These are phyloP conservation scores for Suhomyces taliae DNA, from an alignment of 1,139 yeast species.

Conservation along the genomic window DNA sequence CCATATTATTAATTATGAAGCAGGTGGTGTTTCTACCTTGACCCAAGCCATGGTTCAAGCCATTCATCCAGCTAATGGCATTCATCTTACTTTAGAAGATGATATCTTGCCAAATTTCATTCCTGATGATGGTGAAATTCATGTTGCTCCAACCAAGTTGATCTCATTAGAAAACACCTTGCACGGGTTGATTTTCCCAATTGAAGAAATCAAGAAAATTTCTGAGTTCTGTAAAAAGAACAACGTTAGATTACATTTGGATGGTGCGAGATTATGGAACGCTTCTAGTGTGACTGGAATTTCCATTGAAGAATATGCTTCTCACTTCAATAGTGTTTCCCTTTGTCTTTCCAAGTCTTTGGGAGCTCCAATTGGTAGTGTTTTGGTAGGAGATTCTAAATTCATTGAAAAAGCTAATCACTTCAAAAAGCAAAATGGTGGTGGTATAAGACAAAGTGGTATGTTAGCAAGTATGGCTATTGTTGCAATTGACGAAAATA, in stretches of 20 bases:
- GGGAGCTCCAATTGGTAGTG: slow-evolving; percentile 94
- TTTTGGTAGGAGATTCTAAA: slow-evolving; percentile 66
- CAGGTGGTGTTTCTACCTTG: slow-evolving; percentile 86
- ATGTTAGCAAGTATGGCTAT: slow-evolving; percentile 79
- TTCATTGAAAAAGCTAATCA: slow-evolving; percentile 77
- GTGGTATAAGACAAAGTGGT: slow-evolving; percentile 92
- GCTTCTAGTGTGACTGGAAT: slow-evolving; percentile 78
- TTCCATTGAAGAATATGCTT: slow-evolving; percentile 69
- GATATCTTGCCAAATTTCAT: slow-evolving; percentile 57
- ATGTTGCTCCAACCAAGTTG: slow-evolving; percentile 84
- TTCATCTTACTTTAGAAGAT: slow-evolving; percentile 78
- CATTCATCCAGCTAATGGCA: slow-evolving; percentile 71
- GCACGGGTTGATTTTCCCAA: slow-evolving; percentile 79
- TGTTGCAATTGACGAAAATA: slow-evolving; percentile 74
- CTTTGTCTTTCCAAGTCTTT: slow-evolving; percentile 86
- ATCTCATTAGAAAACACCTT: slow-evolving; percentile 86
- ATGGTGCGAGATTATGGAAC: slow-evolving; percentile 96
- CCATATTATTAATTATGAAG: slow-evolving; percentile 82
- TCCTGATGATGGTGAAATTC: slow-evolving; percentile 82
- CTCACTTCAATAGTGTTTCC: slow-evolving; percentile 82
- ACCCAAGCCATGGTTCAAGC: slow-evolving; percentile 94
- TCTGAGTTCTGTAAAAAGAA: slow-evolving; percentile 68
- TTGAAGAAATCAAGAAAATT: slow-evolving; percentile 75
- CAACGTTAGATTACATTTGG: slow-evolving; percentile 73
- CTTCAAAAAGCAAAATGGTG: slow-evolving; percentile 91